phyloP scores from a whole-genome alignment of 2,329 filamentous ascomycete genomes.

The Botrytis hyacinthi region DNA sequence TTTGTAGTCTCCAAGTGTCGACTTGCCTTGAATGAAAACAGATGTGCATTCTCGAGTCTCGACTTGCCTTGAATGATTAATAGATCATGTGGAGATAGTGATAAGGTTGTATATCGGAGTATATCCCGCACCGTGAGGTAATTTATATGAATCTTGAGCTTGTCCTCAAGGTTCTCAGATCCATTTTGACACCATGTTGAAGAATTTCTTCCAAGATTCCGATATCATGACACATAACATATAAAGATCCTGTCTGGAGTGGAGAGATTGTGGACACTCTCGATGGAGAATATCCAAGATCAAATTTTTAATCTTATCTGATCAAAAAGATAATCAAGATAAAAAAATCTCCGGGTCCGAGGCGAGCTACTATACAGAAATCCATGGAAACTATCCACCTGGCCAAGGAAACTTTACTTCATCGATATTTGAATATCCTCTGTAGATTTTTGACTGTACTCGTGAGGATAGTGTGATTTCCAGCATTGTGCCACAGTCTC shows the following conservation, averaged over 20 bases:
- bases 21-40: not conserved
- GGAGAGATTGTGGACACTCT: not conserved
- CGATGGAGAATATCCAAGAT: not conserved
- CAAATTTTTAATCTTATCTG: conserved; percentile 12
- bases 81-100: not conserved
- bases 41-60: not conserved
- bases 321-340: conserved; percentile 18
- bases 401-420: not conserved
- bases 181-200: not conserved
- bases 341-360: not conserved
- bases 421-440: not conserved
- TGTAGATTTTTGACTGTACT: not conserved
- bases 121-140: not conserved
- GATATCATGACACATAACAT: conserved; percentile 4
- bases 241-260: not conserved
- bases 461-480: not conserved
- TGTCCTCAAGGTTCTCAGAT: not conserved
- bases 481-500: not conserved
- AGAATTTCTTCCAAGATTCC: not conserved
- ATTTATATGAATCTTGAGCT: not conserved
- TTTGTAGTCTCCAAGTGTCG: not conserved
- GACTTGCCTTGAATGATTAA: not conserved
- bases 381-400: not conserved
- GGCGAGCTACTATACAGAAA: not conserved
- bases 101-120: not conserved